Conservation (phyloP, 345 rosid genomes). For the Passiflora organensis region DNA sequence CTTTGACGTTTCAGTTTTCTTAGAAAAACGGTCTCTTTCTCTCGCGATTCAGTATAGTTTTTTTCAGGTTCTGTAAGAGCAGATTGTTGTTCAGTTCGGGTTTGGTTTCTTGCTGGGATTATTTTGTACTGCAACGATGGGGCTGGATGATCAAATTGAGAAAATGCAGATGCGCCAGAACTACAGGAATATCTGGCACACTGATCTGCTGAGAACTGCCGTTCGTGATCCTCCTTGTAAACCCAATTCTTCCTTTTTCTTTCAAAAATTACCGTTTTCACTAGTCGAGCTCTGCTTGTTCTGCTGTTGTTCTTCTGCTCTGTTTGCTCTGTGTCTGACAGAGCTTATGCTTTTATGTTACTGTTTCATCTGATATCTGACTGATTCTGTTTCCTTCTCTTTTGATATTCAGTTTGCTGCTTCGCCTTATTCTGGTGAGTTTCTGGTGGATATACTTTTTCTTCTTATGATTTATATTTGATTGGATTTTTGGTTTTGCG, state of each 20-base stretch:
- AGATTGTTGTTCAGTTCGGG: no score
- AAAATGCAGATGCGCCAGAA: slow-evolving; percentile 36
- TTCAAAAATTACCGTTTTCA: not conserved
- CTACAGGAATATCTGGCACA: slow-evolving; percentile 47
- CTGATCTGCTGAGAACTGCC: slow-evolving; percentile 28
- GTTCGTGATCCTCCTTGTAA: slow-evolving; percentile 35
- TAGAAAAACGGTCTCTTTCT: no score
- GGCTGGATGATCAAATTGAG: slow-evolving; percentile 9
- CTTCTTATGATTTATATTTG: no score
- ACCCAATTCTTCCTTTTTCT: not conserved
- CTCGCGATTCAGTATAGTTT: no score
- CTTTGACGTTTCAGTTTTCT: no score
- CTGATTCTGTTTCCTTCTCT: not conserved
- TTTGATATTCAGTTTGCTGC: slow-evolving; percentile 33
- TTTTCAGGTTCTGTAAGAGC: no score
- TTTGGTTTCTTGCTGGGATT: no score
- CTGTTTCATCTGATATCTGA: not conserved
- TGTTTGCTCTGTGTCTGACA: not conserved
- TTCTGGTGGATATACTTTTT: not conserved
- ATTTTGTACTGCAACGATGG: no score
- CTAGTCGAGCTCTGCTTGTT: not conserved
- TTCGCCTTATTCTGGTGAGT: slow-evolving; percentile 30
- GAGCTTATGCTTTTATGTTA: no score
- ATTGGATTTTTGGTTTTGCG: no score
- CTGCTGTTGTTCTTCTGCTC: not conserved